Conservation (phyloP, 176 grass and related monocot species). For the Tillandsia leiboldiana region DNA sequence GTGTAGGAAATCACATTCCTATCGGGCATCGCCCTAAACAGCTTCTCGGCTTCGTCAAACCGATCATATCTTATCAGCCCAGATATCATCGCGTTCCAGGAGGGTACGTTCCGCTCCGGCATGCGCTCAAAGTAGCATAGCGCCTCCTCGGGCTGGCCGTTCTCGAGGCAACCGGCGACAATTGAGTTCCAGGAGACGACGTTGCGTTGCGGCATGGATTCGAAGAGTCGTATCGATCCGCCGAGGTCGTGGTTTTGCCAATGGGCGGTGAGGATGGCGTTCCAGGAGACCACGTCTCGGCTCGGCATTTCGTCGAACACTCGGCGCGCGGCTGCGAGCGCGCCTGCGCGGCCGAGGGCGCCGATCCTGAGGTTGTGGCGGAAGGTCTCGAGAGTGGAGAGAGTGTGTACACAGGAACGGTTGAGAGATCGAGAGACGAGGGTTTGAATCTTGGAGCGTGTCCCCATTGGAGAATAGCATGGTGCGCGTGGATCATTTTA, state of each 20-base stretch:
- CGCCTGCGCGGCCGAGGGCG: slow-evolving; percentile 40
- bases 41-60: slow-evolving; percentile 35
- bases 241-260: slow-evolving; percentile 52
- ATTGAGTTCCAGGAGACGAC: slow-evolving; percentile 89
- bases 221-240: slow-evolving; percentile 49
- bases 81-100: slow-evolving; percentile 79
- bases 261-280: slow-evolving; percentile 60
- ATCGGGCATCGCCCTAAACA: slow-evolving; percentile 55
- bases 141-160: slow-evolving; percentile 42
- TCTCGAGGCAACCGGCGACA: slow-evolving; percentile 54
- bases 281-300: slow-evolving; percentile 74
- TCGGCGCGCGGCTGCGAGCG: slow-evolving; percentile 49
- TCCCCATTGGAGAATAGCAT: slow-evolving; percentile 19
- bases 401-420: slow-evolving; percentile 5
- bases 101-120: slow-evolving; percentile 53
- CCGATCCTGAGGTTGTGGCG: slow-evolving; percentile 34
- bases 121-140: slow-evolving; percentile 47
- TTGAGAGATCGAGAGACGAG: slow-evolving; percentile 5
- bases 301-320: slow-evolving; percentile 68
- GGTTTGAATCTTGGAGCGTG: slow-evolving; percentile 20
- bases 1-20: slow-evolving; percentile 81
- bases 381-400: slow-evolving; percentile 20
- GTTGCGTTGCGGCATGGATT: slow-evolving; percentile 54
- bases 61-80: slow-evolving; percentile 44
- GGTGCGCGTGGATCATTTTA: not conserved